A percentile compares a stretch with the other conserved stretches of the same genome.
phyloP scores from a whole-genome alignment of 1,139 yeast species.

The Protomyces lactucae-debilis region DNA sequence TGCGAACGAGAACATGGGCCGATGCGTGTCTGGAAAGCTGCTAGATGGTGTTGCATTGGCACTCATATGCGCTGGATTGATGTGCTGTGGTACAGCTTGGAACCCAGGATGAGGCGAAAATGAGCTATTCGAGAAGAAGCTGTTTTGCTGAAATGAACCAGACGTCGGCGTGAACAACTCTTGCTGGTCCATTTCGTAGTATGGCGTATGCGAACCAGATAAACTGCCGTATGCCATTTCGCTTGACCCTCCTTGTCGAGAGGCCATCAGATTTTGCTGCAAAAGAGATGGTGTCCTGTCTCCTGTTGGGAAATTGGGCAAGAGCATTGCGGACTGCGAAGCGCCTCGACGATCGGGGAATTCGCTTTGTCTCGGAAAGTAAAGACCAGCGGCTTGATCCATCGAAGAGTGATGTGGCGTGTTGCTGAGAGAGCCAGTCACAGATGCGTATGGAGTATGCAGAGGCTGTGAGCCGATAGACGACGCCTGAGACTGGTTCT shows the following conservation, averaged over 20 bases:
- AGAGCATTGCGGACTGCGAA: conserved; percentile 2
- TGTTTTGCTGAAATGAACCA: conserved; percentile 9
- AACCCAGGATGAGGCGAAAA: conserved; percentile 2
- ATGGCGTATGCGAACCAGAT: background rate
- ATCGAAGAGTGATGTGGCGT: conserved; percentile 6
- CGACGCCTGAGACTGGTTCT: conserved; percentile 10
- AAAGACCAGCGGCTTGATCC: background rate
- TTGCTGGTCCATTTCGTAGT: background rate
- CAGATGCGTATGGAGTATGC: background rate
- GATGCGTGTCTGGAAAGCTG: conserved; percentile 8
- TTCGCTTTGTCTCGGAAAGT: conserved; percentile 5
- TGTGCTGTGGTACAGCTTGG: background rate
- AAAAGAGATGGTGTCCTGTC: conserved; percentile 17
- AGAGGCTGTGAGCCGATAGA: conserved; percentile 19
- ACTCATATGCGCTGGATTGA: conserved; percentile 13
- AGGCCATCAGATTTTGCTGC: conserved; percentile 23
- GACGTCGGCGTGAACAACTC: conserved; percentile 7
- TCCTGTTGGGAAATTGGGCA: conserved; percentile 18
- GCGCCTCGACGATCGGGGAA: conserved; percentile 12
- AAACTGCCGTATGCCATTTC: background rate
- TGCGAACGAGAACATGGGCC: conserved; percentile 19
- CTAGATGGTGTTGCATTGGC: background rate
- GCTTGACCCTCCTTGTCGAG: conserved; percentile 16
- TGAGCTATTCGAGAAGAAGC: conserved; percentile 9
- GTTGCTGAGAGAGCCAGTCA: background rate